phyloP scores from a whole-genome alignment of 371 early-diverging fungal genomes.

The Lichtheimia corymbifera region DNA sequence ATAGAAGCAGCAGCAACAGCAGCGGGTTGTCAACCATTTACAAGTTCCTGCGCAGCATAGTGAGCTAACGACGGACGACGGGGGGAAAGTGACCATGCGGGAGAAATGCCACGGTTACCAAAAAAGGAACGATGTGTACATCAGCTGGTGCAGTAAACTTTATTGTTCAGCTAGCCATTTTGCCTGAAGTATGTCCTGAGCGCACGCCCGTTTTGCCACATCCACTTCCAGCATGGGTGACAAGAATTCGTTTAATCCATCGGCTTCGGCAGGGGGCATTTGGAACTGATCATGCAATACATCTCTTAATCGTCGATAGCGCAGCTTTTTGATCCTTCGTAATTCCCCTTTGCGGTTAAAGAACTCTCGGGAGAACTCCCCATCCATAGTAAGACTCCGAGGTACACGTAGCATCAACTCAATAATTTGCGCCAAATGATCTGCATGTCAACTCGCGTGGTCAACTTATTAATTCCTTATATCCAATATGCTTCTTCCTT shows the following conservation, averaged over 20 bases:
- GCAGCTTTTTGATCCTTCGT: conserved; percentile 82
- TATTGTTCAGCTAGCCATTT: conserved; percentile 49
- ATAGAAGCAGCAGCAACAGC: conserved; percentile 9
- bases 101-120: too few species aligned
- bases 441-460: conserved; percentile 32
- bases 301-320: conserved; percentile 79
- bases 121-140: too few species aligned
- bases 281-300: conserved; percentile 84
- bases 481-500: background rate
- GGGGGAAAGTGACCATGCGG: too few species aligned
- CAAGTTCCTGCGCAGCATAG: background rate
- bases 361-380: conserved; percentile 77
- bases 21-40: conserved; percentile 7
- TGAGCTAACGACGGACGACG: background rate
- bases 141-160: too few species aligned
- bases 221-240: conserved; percentile 78
- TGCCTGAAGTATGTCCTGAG: conserved; percentile 56
- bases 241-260: conserved; percentile 59
- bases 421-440: conserved; percentile 95
- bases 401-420: conserved; percentile 89
- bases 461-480: conserved; percentile 1
- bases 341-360: conserved; percentile 84
- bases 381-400: conserved; percentile 69
- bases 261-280: conserved; percentile 60
- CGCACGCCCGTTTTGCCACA: conserved; percentile 58